phyloP scores from a whole-genome alignment of 2,329 filamentous ascomycete genomes.

The Xylaria sp. region DNA sequence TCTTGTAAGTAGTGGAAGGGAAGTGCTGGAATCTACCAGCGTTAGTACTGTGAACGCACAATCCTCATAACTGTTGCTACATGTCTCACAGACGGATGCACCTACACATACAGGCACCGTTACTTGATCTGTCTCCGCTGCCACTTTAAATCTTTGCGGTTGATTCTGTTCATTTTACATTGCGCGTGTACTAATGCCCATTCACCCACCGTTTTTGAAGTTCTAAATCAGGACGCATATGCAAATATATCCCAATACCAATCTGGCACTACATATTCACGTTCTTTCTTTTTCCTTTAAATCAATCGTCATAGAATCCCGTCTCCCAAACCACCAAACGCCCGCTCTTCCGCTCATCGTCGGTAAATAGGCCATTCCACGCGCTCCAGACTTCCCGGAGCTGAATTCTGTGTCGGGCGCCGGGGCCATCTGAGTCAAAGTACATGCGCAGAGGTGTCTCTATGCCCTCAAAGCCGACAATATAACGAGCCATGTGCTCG shows the following conservation, averaged over 20 bases:
- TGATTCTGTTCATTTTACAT: not conserved
- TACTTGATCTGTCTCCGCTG: not conserved
- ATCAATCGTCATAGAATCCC: slow-evolving; percentile 44
- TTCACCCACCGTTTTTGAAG: not conserved
- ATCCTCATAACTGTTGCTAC: not conserved
- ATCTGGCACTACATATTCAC: slow-evolving; percentile 8
- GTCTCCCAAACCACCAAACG: slow-evolving; percentile 67
- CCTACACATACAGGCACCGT: not conserved
- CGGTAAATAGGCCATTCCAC: slow-evolving; percentile 71
- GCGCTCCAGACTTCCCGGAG: slow-evolving; percentile 63
- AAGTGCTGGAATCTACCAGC: not conserved
- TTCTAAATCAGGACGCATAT: not conserved
- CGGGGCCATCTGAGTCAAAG: slow-evolving; percentile 53
- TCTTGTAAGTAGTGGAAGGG: not conserved
- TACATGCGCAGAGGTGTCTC: slow-evolving; percentile 59
- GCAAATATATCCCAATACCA: not conserved
- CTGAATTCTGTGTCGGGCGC: slow-evolving; percentile 55
- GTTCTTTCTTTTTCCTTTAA: not conserved
- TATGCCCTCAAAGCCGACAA: slow-evolving; percentile 70
- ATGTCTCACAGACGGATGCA: not conserved
- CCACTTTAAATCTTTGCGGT: not conserved
- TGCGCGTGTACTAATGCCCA: not conserved
- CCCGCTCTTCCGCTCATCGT: slow-evolving; percentile 67
- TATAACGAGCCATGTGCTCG: slow-evolving; percentile 63
- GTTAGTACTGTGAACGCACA: not conserved